Conservation (phyloP, 768 basidiomycete species). For the Mrakia gelida region DNA sequence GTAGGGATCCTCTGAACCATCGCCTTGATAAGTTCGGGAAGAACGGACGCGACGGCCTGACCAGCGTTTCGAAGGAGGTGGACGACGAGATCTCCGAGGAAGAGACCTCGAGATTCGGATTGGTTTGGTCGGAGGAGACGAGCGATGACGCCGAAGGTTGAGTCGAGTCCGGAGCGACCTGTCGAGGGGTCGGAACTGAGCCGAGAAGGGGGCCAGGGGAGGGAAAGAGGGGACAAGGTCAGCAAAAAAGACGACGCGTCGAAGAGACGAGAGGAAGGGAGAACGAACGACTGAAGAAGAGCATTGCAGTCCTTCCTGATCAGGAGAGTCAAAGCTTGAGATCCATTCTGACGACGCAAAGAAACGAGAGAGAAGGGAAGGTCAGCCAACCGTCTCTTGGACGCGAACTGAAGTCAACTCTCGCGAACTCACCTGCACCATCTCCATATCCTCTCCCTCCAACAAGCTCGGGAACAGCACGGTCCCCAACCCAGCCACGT, state of each 20-base stretch:
- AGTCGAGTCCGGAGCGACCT: constrained; percentile 70
- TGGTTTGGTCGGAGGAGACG: constrained; percentile 66
- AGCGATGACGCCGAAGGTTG: constrained; percentile 69
- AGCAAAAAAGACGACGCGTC: background rate
- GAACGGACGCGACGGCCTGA: constrained; percentile 70
- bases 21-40: constrained; percentile 79
- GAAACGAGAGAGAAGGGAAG: background rate
- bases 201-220: background rate
- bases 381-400: no score
- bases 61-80: constrained; percentile 83
- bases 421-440: constrained; percentile 45
- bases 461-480: constrained; percentile 71
- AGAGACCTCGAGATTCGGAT: constrained; percentile 87
- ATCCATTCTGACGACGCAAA: constrained; percentile 80
- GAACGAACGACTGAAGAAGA: constrained; percentile 62
- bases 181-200: constrained; percentile 47
- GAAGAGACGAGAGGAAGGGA: background rate
- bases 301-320: constrained; percentile 83
- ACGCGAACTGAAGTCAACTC: background rate
- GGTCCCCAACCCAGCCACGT: constrained; percentile 53
- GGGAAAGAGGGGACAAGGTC: background rate
- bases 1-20: constrained; percentile 74
- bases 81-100: constrained; percentile 91
- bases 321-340: constrained; percentile 72
- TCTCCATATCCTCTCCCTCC: constrained; percentile 79